Base-by-base conservation (phyloP, 805 yeast species). In the Candida mattraensis region DNA sequence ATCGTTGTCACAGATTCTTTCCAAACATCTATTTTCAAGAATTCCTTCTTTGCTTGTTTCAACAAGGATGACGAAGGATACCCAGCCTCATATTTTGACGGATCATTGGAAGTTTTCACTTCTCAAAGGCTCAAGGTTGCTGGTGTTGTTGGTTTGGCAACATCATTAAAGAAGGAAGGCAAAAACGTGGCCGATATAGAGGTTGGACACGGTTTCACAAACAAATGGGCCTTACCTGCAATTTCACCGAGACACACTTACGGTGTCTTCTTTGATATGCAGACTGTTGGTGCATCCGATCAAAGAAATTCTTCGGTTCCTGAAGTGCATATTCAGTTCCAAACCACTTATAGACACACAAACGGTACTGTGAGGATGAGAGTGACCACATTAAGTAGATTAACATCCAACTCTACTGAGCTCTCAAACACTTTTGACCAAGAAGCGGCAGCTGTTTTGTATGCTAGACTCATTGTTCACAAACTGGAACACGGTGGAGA, bases 401-500 rank as follows among this genome's bases (percentile, higher is more conserved):
- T 71, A 42, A 71, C 77, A 39, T 73, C 80, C 10, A 57, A 54
- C 30, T 63, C 71, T 17, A 76, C 75, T 27, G 76, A 72, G 30
- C 63, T 76, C 40, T 65, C 78, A 12, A 64, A 64, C 40, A 54
- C 93, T n/a, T 93, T 93, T 61, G 99, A 93, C 65, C 98, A 93
- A 70, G 98, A 93, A 64, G 96, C 97, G 9, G 96, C 99, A 3
- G 95, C 96, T 11, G 97, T 89, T 1, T 67, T 89, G 40, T 83
- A 91, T 81, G 83, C 97, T 2, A 74, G 98, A 58, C 75, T 91
- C 36, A 93, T 96, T 8, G 88, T 91, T 28, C 83, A 76, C 71
- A 88, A 88, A 60, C 75, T 83, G 17, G 96, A 88, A 54, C 95
- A 87, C 53, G 93, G 93, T 27, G 67, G 66, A 39, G 68, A 63